Conservation (phyloP, 2,329 filamentous ascomycete genomes). For the Aspergillus floridensis region DNA sequence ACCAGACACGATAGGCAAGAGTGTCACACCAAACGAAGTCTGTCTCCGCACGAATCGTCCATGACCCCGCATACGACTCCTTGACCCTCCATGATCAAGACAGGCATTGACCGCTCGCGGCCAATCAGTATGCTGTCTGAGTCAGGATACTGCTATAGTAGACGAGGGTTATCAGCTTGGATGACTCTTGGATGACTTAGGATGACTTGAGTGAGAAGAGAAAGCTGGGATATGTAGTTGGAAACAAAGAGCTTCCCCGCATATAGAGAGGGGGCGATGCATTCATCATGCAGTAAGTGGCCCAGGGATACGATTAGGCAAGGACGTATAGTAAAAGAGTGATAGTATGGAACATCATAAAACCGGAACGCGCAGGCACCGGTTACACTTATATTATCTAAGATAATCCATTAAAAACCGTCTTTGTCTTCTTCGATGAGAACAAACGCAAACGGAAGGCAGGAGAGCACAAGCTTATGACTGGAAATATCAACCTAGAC, state of each 20-base stretch:
- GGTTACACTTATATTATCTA: neutral
- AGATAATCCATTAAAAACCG: neutral
- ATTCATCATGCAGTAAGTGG: slow-evolving; percentile 3
- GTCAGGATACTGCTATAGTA: neutral
- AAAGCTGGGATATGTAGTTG: neutral
- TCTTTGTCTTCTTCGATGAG: neutral
- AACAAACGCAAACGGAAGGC: neutral
- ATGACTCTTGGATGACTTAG: neutral
- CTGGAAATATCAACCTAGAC: too few relatives aligned
- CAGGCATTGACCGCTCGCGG: neutral
- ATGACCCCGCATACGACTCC: neutral
- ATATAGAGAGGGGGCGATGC: slow-evolving; percentile 4
- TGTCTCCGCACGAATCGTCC: slow-evolving; percentile 1
- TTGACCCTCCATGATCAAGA: neutral
- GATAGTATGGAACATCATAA: neutral
- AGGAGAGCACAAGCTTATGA: too few relatives aligned
- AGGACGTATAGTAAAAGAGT: too few relatives aligned
- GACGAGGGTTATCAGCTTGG: neutral
- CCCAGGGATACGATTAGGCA: neutral
- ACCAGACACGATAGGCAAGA: neutral
- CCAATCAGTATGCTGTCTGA: neutral
- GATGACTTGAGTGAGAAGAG: neutral
- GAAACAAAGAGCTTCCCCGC: slow-evolving; percentile 1
- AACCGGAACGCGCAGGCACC: neutral
- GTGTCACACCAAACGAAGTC: neutral